A percentile compares a stretch with the other conserved stretches of the same genome.
These are phyloP conservation scores for Phytophthora hybrid DNA, from an alignment of 352 stramenopile genomes.

Conservation along the genomic window DNA sequence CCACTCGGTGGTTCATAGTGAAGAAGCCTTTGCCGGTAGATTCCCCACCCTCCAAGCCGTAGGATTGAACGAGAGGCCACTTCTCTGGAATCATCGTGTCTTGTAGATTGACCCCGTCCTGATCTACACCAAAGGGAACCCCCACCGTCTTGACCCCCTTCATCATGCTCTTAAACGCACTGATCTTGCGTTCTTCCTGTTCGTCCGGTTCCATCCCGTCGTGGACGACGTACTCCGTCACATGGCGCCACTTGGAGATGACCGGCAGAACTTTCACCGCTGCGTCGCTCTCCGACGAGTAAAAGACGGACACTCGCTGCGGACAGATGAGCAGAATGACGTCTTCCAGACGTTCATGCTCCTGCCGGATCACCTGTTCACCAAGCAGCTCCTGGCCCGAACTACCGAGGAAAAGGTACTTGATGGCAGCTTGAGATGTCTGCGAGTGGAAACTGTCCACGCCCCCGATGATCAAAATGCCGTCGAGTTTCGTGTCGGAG, in stretches of 20 bases:
- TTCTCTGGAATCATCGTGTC: conserved; percentile 75
- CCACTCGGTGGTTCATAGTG: conserved; percentile 75
- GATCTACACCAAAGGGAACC: conserved; percentile 61
- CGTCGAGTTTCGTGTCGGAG: conserved; percentile 42
- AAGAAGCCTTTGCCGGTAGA: conserved; percentile 66
- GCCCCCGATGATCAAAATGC: conserved; percentile 71
- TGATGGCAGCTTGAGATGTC: conserved; percentile 67
- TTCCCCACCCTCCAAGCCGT: conserved; percentile 55
- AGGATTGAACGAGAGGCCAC: conserved; percentile 81
- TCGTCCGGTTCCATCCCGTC: conserved; percentile 76
- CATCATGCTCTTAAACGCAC: conserved; percentile 74
- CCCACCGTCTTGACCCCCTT: conserved; percentile 52
- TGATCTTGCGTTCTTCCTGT: conserved; percentile 74
- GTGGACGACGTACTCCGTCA: conserved; percentile 70
- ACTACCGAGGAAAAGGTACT: conserved; percentile 79
- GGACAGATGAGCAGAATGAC: conserved; percentile 67
- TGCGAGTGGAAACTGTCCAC: conserved; percentile 77
- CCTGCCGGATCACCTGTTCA: conserved; percentile 75
- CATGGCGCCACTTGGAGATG: conserved; percentile 73
- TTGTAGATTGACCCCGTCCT: conserved; percentile 40
- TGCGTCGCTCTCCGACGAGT: conserved; percentile 72
- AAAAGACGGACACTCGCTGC: conserved; percentile 59
- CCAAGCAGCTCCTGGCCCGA: conserved; percentile 79
- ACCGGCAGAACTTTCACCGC: conserved; percentile 68
- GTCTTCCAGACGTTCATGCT: conserved; percentile 74